Base-by-base conservation (phyloP, 2,329 filamentous ascomycete genomes). In the Kalmusia sp. region DNA sequence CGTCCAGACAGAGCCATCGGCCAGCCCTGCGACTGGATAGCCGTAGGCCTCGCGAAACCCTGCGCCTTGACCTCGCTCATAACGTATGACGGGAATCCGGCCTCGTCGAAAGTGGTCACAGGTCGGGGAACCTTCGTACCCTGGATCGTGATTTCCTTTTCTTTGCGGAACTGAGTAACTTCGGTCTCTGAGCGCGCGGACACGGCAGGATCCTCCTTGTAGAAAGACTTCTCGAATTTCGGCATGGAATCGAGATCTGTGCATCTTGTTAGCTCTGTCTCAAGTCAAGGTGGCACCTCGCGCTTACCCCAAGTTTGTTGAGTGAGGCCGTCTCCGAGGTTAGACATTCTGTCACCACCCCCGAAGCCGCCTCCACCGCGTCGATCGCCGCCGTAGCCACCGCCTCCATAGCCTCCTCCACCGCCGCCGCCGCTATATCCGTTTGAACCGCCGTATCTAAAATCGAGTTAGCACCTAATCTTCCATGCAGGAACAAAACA, bases 151-250 rank as follows among this genome's bases (percentile, higher is more conserved):
- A 99, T 97, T 70, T 91, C 83, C 70, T 95, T 87, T 71, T 91
- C 86, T 71, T 86, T 87, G 73, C 95, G 90, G 83, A 96, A 99
- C 51, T 87, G 90, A 24, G 93, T 89, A 52, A 99, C 90, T 59
- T 98, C 93, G 51, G 85, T 85, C 35, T 85, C 75, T 11, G 91
- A 87, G 70, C 95, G 91, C 68, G 77, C 82, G 57, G 87, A 78
- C 56, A 99, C 93, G 55, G 86, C 86, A 27, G 88, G 84, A 73
- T 95, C 88, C 79, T 98, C 95, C 82, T 98, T 96, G 86, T 99
- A 99, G 81, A 99, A 99, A 7, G 91, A 93, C 80, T 99, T 99
- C 76, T 99, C 95, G 80, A 99, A 99, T 79, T 98, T 98, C 67
- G 95, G 93, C 39, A 99, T 73, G 6, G 87, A 76, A 70, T 76